These are phyloP conservation scores for Diplodia seriata DNA, from an alignment of 2,329 filamentous ascomycete species.

Conservation along the genomic window DNA sequence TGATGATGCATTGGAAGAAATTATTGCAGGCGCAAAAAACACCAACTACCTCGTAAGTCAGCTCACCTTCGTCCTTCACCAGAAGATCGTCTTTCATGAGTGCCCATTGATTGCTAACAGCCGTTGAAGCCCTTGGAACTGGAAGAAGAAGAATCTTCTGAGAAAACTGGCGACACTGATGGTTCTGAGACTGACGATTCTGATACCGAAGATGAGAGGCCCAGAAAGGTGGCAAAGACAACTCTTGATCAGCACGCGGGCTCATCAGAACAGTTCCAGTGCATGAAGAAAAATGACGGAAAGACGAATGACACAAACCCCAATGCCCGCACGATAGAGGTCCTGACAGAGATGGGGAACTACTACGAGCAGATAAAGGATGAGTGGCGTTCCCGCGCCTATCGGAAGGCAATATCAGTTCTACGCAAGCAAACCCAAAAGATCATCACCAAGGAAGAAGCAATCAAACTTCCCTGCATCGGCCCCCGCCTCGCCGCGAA, in stretches of 20 bases:
- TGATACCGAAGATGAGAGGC: slow-evolving; percentile 40
- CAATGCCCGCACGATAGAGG: slow-evolving; percentile 76
- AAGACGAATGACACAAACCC: slow-evolving; percentile 62
- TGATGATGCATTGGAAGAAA: slow-evolving; percentile 16
- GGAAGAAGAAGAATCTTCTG: slow-evolving; percentile 45
- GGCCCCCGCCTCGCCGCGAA: slow-evolving; percentile 78
- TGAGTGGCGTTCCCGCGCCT: slow-evolving; percentile 76
- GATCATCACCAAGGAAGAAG: slow-evolving; percentile 73
- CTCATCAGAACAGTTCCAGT: slow-evolving; percentile 57
- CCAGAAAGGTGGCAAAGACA: slow-evolving; percentile 36
- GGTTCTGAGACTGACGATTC: slow-evolving; percentile 37
- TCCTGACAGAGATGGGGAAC: slow-evolving; percentile 78
- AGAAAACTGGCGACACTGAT: slow-evolving; percentile 39
- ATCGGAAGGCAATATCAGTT: slow-evolving; percentile 77
- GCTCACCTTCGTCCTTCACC: background rate
- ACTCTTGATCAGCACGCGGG: slow-evolving; percentile 31
- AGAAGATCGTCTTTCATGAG: background rate
- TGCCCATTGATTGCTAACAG: background rate
- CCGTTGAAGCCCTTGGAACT: slow-evolving; percentile 46
- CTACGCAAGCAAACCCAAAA: slow-evolving; percentile 70
- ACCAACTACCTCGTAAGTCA: slow-evolving; percentile 23
- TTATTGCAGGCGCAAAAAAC: slow-evolving; percentile 11
- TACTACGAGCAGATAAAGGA: slow-evolving; percentile 80
- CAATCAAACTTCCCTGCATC: slow-evolving; percentile 70
- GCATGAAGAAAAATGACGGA: slow-evolving; percentile 64